A percentile compares a stretch with the other conserved stretches of the same genome.
These are phyloP conservation scores for Fusarium paranaense DNA, from an alignment of 2,329 filamentous ascomycete species.

Conservation along the genomic window DNA sequence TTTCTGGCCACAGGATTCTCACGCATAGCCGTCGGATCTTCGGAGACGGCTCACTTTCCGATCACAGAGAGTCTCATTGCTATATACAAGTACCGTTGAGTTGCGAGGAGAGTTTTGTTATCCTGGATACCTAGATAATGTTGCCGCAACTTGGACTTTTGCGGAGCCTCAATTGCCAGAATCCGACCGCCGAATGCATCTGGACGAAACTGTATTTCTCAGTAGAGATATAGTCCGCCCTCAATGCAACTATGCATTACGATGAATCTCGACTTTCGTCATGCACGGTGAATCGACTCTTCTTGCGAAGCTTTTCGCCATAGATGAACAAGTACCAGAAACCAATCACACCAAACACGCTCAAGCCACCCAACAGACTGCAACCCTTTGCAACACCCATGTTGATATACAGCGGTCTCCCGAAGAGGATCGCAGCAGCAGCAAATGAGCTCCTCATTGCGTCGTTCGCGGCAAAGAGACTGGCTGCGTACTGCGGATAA, in stretches of 20 bases:
- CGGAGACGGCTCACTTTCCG: not conserved
- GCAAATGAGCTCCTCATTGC: not conserved
- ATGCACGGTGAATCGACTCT: not conserved
- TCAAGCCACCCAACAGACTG: not conserved
- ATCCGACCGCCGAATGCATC: not conserved
- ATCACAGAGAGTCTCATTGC: not conserved
- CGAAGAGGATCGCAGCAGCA: not conserved
- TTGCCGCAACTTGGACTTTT: not conserved
- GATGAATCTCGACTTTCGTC: not conserved
- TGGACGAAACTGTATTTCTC: not conserved
- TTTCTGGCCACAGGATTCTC: not conserved
- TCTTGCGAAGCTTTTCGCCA: not conserved
- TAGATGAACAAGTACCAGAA: not conserved
- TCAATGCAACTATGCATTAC: not conserved
- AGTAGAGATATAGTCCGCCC: accelerated
- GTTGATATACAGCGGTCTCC: not conserved
- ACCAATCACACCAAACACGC: not conserved
- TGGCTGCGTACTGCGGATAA: not conserved
- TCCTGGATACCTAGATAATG: not conserved
- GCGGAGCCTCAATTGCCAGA: not conserved
- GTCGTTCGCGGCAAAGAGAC: not conserved
- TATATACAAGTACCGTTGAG: not conserved
- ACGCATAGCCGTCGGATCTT: not conserved
- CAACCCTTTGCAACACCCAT: not conserved
- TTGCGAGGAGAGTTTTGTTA: not conserved